Evolutionary conservation across 2,329 filamentous ascomycete species (phyloP), one percentile per base, ranked within the genome.

Genomic region (Phyllosticta citribraziliensis): DNA sequence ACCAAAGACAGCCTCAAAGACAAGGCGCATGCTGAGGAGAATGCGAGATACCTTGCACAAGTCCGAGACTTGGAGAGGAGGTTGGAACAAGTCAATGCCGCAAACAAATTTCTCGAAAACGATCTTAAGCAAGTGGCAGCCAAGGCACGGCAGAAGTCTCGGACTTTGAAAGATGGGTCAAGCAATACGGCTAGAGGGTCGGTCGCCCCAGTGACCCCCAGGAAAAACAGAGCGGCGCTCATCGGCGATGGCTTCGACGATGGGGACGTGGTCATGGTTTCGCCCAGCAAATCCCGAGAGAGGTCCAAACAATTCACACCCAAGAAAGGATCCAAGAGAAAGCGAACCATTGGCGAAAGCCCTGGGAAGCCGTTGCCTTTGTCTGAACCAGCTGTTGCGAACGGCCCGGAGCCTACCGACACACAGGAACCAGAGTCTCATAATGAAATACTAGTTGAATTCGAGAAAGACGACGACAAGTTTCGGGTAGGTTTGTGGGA

Each of bases 181-280:
- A 50, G 56, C 17, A 64, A 63, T 51, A 24, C 56, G 5, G 51
- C 24, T 24, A 59, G 47, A 51, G 35, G 47, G 11, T 56, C 47
- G 12, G 40, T 14, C 3, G 74, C 72, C 50, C 74, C 75, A 0
- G 69, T 74, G 0, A 89, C 88, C 0, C 86, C 86, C 2, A 88
- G 80, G 68, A 86, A 84, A 70, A 80, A 79, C 27, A 84, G 81
- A 70, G 73, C 76, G 1, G 82, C 82, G 73, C 78, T 81, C 1
- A 76, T 88, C 56, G 82, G 87, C 1, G 89, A 94, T 72, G 89
- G 89, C 0, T 94, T 94, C 67, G 88, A 92, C 63, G 84, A 89
- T 63, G 79, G 81, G 60, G 82, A 87, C 67, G 78, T 86, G 9
- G 71, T 80, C 61, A 75, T 80, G 64, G 70, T 78, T 1, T 85